Percentiles rank a stretch among this genome's conserved stretches.
Evolutionary conservation across 768 basidiomycete genomes (phyloP).

Genomic region (Hypholoma fasciculare): DNA sequence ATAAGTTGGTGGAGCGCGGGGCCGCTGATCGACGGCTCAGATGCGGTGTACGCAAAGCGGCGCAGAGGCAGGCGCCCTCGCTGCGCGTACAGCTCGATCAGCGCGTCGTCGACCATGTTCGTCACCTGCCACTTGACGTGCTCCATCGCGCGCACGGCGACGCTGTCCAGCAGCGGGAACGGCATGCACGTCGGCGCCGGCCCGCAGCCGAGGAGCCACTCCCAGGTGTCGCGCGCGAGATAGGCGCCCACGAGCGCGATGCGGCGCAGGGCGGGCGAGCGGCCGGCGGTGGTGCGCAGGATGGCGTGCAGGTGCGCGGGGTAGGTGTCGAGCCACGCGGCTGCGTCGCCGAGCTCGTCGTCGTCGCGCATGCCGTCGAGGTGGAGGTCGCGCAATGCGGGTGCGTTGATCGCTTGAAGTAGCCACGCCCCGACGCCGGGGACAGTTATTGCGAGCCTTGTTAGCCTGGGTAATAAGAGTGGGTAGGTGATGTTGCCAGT

Average conservation of each 20-base stretch:
- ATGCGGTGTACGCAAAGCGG: constrained; percentile 1
- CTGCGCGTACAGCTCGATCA: background rate
- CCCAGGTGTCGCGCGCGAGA: background rate
- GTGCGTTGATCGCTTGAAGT: background rate
- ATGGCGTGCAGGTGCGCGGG: background rate
- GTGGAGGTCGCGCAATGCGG: background rate
- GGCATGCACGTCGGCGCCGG: background rate
- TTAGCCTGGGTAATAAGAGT: background rate
- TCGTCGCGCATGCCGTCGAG: background rate
- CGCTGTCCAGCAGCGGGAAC: background rate
- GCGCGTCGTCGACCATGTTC: background rate
- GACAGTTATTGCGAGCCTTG: background rate
- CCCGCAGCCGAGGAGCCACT: background rate
- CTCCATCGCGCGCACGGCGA: background rate
- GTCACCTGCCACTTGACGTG: background rate
- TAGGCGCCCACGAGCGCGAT: background rate
- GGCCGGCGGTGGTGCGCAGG: background rate
- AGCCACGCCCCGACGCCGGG: background rate
- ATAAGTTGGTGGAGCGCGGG: background rate
- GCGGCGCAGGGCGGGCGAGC: background rate
- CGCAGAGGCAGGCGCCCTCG: background rate
- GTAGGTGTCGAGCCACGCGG: background rate
- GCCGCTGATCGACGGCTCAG: background rate
- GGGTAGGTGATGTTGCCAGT: background rate
- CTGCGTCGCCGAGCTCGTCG: background rate